These are phyloP conservation scores for Phaseolus coccineus DNA, from an alignment of 331 rosid species.

Conservation along the genomic window DNA sequence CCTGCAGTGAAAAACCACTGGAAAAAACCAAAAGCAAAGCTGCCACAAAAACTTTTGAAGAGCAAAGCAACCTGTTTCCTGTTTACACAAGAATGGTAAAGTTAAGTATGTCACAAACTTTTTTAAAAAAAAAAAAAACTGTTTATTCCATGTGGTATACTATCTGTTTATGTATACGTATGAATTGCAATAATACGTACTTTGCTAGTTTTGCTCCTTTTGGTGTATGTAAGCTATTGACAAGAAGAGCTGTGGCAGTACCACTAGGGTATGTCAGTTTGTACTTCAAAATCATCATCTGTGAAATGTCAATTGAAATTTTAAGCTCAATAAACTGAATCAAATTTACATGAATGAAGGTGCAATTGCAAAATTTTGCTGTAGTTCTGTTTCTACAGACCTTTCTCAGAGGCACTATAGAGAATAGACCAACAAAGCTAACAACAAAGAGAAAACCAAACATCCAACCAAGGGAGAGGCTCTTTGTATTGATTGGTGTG, in stretches of 20 bases:
- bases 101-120: background rate
- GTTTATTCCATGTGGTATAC: background rate
- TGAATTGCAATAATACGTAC: conserved; percentile 40
- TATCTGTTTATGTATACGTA: background rate
- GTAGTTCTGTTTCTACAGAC: conserved; percentile 29
- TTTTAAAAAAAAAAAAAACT: background rate
- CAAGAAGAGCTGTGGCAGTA: conserved; percentile 85
- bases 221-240: conserved; percentile 86
- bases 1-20: conserved; percentile 76
- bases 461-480: conserved; percentile 72
- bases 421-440: conserved; percentile 79
- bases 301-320: conserved; percentile 26
- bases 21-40: conserved; percentile 66
- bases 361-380: background rate
- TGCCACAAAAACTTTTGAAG: conserved; percentile 67
- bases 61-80: conserved; percentile 74
- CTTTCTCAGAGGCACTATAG: conserved; percentile 78
- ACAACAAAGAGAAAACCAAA: conserved; percentile 71
- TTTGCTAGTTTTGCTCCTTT: conserved; percentile 83
- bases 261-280: conserved; percentile 89
- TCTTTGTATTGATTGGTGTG: conserved; percentile 65
- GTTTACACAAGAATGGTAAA: background rate
- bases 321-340: background rate
- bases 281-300: conserved; percentile 80
- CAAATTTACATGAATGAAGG: background rate